Evolutionary conservation across 2,329 filamentous ascomycete species (phyloP).

Genomic region (Trichophaea hybrida): DNA sequence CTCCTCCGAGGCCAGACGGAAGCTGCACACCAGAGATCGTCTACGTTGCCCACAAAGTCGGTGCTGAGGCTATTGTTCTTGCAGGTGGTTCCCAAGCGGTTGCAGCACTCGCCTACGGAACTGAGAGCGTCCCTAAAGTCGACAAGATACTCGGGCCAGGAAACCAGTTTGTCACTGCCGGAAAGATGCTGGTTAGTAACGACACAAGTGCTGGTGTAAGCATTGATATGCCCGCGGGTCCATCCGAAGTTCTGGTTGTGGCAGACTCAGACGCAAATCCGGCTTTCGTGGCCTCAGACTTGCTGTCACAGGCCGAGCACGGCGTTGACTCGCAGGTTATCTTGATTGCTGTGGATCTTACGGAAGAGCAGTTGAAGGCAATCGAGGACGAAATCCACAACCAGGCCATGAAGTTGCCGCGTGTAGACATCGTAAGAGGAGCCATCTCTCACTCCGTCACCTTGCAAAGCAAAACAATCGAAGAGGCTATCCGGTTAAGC

Average conservation of each 20-base stretch:
- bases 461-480: slow-evolving; percentile 54
- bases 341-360: slow-evolving; percentile 68
- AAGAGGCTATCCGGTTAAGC: slow-evolving; percentile 66
- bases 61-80: slow-evolving; percentile 87
- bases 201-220: slow-evolving; percentile 89
- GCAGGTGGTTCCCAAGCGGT: slow-evolving; percentile 92
- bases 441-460: slow-evolving; percentile 86
- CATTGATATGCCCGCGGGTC: slow-evolving; percentile 97
- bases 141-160: slow-evolving; percentile 97
- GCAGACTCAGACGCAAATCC: slow-evolving; percentile 80
- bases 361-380: slow-evolving; percentile 55
- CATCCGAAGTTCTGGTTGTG: slow-evolving; percentile 90
- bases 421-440: slow-evolving; percentile 83
- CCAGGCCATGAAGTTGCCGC: slow-evolving; percentile 73
- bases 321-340: slow-evolving; percentile 93
- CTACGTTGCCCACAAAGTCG: slow-evolving; percentile 92
- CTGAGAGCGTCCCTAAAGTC: slow-evolving; percentile 84
- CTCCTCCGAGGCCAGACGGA: slow-evolving; percentile 76
- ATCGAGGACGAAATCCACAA: slow-evolving; percentile 85
- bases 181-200: slow-evolving; percentile 96
- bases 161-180: slow-evolving; percentile 96
- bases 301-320: slow-evolving; percentile 92
- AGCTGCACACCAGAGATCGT: slow-evolving; percentile 92
- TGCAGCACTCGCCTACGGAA: slow-evolving; percentile 93
- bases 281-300: slow-evolving; percentile 86